Evolutionary conservation across 2,329 filamentous ascomycete species (phyloP).

Genomic region (Penicillium sp.): DNA sequence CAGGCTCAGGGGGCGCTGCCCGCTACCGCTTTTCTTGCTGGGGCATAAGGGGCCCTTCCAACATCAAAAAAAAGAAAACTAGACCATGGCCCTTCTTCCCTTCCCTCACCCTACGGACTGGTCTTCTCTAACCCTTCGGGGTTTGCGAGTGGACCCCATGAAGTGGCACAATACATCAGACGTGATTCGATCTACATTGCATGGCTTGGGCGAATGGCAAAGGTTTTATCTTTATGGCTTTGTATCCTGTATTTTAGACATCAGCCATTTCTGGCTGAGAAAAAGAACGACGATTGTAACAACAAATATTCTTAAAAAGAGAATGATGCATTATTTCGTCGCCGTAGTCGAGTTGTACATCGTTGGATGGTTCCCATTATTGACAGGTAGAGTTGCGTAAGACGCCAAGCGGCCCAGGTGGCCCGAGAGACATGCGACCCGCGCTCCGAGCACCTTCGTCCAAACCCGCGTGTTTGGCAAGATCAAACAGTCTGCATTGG

Average conservation of each 20-base stretch:
- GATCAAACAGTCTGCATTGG: constrained; percentile 15
- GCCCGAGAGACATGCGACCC: constrained; percentile 10
- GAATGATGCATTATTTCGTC: too few species aligned
- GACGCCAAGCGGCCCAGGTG: too few species aligned
- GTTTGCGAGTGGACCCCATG: too few species aligned
- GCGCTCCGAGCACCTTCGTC: constrained; percentile 1
- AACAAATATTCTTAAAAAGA: too few species aligned
- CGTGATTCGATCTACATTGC: constrained; percentile 20
- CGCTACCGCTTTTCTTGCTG: constrained; percentile 48
- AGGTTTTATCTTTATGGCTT: constrained; percentile 21
- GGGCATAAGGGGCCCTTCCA: constrained; percentile 12
- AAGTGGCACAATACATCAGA: constrained; percentile 11
- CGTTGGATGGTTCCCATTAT: too few species aligned
- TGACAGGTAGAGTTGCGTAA: too few species aligned
- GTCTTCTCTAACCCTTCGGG: too few species aligned
- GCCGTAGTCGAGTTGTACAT: constrained; percentile 11
- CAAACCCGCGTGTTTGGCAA: too few species aligned
- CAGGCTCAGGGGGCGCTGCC: constrained; percentile 47
- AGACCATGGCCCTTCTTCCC: constrained; percentile 8
- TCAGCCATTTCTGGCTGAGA: constrained; percentile 4
- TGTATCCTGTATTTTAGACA: constrained; percentile 19
- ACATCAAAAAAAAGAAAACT: background rate
- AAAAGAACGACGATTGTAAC: background rate
- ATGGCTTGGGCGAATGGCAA: constrained; percentile 36
- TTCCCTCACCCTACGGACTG: too few species aligned